Conservation (phyloP, 495 filamentous ascomycete genomes). For the Trypethelium eluteriae region DNA sequence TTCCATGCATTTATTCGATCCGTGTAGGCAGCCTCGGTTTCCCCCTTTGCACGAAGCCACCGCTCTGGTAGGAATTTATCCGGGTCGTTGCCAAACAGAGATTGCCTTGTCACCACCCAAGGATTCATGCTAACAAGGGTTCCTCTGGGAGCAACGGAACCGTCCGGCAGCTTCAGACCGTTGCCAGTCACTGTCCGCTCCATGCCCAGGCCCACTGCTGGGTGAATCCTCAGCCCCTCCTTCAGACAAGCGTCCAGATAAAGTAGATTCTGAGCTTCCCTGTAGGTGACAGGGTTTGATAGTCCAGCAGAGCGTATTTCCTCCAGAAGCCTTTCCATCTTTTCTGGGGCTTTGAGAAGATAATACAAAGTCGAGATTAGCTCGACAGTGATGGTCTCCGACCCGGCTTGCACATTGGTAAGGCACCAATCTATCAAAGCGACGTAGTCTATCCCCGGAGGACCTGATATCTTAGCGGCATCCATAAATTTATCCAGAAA, state of each 20-base stretch:
- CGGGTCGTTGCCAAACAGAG: conserved; percentile 22
- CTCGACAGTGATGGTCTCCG: conserved; percentile 55
- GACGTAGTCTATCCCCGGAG: neutral
- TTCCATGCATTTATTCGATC: neutral
- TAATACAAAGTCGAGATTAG: conserved; percentile 56
- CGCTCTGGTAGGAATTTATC: conserved; percentile 34
- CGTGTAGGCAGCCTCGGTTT: conserved; percentile 3
- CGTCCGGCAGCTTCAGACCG: conserved; percentile 45
- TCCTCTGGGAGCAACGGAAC: conserved; percentile 21
- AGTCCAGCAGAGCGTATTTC: conserved; percentile 47
- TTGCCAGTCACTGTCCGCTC: conserved; percentile 40
- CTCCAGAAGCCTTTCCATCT: conserved; percentile 38
- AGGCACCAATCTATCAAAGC: neutral
- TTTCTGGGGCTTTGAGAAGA: conserved; percentile 46
- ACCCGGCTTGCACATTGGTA: conserved; percentile 32
- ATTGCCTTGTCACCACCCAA: conserved; percentile 18
- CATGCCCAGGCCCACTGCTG: conserved; percentile 24
- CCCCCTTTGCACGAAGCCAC: conserved; percentile 30
- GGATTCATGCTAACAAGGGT: conserved; percentile 44
- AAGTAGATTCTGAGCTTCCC: conserved; percentile 11
- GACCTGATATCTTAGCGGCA: neutral
- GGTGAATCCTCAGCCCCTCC: conserved; percentile 31
- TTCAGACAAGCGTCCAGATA: conserved; percentile 31
- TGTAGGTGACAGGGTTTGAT: conserved; percentile 35
- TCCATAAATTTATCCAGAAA: neutral